Percentiles rank a stretch among this genome's conserved stretches.
phyloP scores from a whole-genome alignment of 2,329 filamentous ascomycete genomes.

The Knoxdaviesia proteae region DNA sequence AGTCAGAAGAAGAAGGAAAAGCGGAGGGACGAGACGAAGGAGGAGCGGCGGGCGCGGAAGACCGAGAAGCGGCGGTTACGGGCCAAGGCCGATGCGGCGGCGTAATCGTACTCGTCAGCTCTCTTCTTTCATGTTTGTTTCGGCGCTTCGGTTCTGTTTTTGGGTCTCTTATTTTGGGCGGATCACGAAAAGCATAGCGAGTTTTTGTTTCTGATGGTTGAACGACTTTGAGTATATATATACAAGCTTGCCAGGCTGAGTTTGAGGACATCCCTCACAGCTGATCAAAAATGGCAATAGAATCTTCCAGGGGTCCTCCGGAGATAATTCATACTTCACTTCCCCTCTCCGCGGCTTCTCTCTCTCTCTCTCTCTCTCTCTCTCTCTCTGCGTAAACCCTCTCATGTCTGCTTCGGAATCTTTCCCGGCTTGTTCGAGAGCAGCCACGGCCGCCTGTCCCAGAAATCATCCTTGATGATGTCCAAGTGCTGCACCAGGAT shows the following conservation, averaged over 20 bases:
- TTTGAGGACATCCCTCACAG: constrained; percentile 1
- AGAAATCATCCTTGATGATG: constrained; percentile 90
- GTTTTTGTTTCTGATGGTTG: background rate
- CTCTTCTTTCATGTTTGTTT: constrained; percentile 8
- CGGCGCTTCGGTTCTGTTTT: constrained; percentile 5
- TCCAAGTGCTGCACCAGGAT: constrained; percentile 75
- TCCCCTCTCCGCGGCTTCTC: too few relatives aligned
- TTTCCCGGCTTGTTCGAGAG: constrained; percentile 54
- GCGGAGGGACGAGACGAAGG: constrained; percentile 17
- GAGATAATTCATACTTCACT: background rate
- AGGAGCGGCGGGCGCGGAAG: constrained; percentile 17
- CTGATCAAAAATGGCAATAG: constrained; percentile 11
- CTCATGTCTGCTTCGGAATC: constrained; percentile 37
- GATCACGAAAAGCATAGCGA: background rate
- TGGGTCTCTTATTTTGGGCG: constrained; percentile 3
- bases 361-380: background rate
- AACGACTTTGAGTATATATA: too few relatives aligned
- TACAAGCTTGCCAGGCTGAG: too few relatives aligned
- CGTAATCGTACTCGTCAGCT: constrained; percentile 5
- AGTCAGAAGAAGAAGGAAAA: constrained; percentile 11
- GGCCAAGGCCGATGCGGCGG: constrained; percentile 8
- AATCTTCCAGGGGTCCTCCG: constrained; percentile 2
- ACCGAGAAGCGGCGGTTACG: constrained; percentile 12
- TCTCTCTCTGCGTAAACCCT: background rate
- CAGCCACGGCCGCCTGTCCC: constrained; percentile 71